phyloP scores from a whole-genome alignment of 148 eudicot species.

The Cornus controversa region DNA sequence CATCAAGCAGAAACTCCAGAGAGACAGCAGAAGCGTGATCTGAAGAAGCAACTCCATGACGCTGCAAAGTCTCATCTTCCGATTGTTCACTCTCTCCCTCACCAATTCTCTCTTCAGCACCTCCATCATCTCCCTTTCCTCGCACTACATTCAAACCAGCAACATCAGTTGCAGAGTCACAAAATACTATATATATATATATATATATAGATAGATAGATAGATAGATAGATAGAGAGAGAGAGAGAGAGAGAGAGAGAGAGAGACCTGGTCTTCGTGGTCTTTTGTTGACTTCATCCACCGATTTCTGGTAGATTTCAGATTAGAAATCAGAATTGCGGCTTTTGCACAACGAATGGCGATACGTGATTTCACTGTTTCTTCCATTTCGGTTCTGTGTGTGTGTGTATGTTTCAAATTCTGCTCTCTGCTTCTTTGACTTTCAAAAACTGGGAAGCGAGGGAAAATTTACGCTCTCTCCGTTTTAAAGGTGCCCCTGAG shows the following conservation, averaged over 20 bases:
- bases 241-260: conserved; percentile 8
- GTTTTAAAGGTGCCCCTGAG: no score
- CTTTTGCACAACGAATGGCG: conserved; percentile 34
- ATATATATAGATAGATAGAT: conserved; percentile 8
- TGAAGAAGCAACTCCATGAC: conserved; percentile 25
- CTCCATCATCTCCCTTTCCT: conserved; percentile 32
- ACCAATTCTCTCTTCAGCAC: conserved; percentile 31
- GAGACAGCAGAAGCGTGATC: conserved; percentile 20
- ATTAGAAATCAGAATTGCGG: conserved; percentile 28
- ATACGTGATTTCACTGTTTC: conserved; percentile 10
- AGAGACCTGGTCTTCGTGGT: conserved; percentile 3
- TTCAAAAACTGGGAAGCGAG: no score
- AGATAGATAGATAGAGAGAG: conserved; percentile 8
- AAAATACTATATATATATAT: not conserved
- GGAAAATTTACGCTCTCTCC: no score
- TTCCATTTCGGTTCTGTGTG: not conserved
- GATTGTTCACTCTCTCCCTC: conserved; percentile 27
- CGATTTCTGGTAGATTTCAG: conserved; percentile 8
- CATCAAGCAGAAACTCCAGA: conserved; percentile 21
- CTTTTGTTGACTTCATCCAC: not conserved
- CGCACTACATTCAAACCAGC: not conserved
- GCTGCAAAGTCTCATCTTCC: conserved; percentile 25
- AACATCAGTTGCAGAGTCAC: not conserved
- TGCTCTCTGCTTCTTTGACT: no score
- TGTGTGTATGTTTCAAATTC: no score